phyloP scores from a whole-genome alignment of 495 filamentous ascomycete genomes.

The Beverwykella pulmonaria region DNA sequence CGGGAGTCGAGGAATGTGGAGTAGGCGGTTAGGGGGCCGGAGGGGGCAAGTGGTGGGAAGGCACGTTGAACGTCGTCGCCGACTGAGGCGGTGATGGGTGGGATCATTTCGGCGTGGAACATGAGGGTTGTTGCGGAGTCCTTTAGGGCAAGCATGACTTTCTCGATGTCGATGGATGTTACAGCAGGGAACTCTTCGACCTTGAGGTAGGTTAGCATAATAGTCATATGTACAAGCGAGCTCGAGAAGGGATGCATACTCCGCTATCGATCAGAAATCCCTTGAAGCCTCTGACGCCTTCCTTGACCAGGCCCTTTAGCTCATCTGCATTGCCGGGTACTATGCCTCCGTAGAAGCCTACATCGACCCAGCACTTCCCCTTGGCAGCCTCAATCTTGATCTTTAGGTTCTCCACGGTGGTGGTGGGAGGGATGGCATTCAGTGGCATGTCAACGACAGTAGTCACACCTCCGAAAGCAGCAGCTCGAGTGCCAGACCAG shows the following conservation, averaged over 20 bases:
- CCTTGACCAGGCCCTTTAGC: slow-evolving; percentile 76
- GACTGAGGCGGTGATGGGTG: slow-evolving; percentile 78
- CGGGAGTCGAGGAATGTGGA: slow-evolving; percentile 90
- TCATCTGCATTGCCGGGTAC: slow-evolving; percentile 86
- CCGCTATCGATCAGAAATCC: slow-evolving; percentile 97
- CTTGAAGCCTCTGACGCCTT: slow-evolving; percentile 93
- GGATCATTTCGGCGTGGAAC: slow-evolving; percentile 99
- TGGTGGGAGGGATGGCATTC: slow-evolving; percentile 96
- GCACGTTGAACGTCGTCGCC: slow-evolving; percentile 77
- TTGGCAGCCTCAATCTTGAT: slow-evolving; percentile 84
- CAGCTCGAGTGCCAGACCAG: slow-evolving; percentile 87
- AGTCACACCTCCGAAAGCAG: slow-evolving; percentile 96
- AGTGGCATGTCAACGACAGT: slow-evolving; percentile 98
- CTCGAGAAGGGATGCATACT: slow-evolving; percentile 57
- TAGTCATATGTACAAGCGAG: neutral
- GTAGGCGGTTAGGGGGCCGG: slow-evolving; percentile 78
- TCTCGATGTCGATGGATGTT: slow-evolving; percentile 72
- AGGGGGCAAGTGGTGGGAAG: slow-evolving; percentile 69
- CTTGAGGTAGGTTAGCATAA: slow-evolving; percentile 41
- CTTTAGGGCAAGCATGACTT: slow-evolving; percentile 77
- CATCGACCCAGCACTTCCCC: slow-evolving; percentile 96
- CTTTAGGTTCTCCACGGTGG: slow-evolving; percentile 77
- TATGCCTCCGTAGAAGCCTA: slow-evolving; percentile 96
- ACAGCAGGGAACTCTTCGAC: slow-evolving; percentile 96
- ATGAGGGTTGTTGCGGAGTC: slow-evolving; percentile 83